A percentile compares a stretch with the other conserved stretches of the same genome.
These are phyloP conservation scores for Aspergillus leporis DNA, from an alignment of 495 filamentous ascomycete genomes.

Conservation along the genomic window DNA sequence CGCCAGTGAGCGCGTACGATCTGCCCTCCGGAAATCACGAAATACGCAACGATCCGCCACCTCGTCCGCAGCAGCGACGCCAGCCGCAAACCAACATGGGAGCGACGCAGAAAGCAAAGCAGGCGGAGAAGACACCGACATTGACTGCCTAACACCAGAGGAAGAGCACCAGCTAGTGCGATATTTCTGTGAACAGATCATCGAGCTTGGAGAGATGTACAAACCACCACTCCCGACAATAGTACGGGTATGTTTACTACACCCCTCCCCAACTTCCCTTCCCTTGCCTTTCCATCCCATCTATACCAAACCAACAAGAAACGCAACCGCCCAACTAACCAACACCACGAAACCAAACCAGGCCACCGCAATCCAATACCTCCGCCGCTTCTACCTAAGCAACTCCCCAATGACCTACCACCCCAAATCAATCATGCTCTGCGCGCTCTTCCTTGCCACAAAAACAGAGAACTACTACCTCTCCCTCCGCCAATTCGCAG, in stretches of 20 bases:
- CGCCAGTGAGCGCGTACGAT: constrained; percentile 70
- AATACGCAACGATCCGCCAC: constrained; percentile 39
- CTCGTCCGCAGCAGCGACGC: constrained; percentile 42
- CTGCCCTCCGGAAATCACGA: constrained; percentile 54
- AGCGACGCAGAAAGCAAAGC: constrained; percentile 34
- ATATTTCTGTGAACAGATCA: constrained; percentile 72
- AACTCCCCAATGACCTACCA: constrained; percentile 95
- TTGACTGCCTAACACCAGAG: constrained; percentile 73
- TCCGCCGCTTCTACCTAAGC: constrained; percentile 90
- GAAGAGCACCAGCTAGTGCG: constrained; percentile 83
- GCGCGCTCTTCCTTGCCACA: constrained; percentile 85
- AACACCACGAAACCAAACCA: constrained; percentile 25
- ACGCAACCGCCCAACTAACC: neutral
- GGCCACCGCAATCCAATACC: constrained; percentile 89
- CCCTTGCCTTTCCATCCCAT: no score
- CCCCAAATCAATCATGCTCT: constrained; percentile 79
- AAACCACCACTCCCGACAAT: constrained; percentile 77
- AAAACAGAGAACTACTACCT: constrained; percentile 87
- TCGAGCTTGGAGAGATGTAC: constrained; percentile 74
- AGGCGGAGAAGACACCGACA: constrained; percentile 42
- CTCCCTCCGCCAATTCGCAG: constrained; percentile 64
- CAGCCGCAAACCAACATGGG: constrained; percentile 29
- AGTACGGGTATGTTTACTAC: constrained; percentile 63
- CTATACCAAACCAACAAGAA: neutral
- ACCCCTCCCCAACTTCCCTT: neutral